Percentiles rank a stretch among this genome's conserved stretches.
Conservation (phyloP, 805 yeast species). For the Wickerhamiella shivajii region DNA sequence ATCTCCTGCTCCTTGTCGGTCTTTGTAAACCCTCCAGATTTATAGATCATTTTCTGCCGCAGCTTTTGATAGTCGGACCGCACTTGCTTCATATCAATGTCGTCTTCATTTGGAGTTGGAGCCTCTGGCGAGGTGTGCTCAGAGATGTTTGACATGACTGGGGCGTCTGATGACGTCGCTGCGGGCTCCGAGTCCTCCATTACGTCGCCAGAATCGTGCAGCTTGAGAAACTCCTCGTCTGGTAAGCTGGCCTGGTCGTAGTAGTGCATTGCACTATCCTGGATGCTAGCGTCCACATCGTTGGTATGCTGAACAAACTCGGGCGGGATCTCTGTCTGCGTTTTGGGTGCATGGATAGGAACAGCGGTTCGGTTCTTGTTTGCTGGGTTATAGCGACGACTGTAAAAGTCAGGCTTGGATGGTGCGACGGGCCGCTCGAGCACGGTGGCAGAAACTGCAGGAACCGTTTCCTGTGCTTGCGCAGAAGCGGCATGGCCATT, state of each 20-base stretch:
- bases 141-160: constrained; percentile 3
- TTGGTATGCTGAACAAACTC: constrained; percentile 8
- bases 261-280: constrained; percentile 11
- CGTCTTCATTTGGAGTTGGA: constrained; percentile 1
- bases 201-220: constrained; percentile 11
- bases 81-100: constrained; percentile 16
- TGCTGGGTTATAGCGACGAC: constrained; percentile 4
- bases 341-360: constrained; percentile 1
- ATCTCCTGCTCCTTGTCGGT: constrained; percentile 38
- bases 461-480: too few species aligned
- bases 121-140: constrained; percentile 3
- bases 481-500: too few species aligned
- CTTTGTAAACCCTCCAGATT: constrained; percentile 34
- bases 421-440: too few species aligned
- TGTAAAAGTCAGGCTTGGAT: constrained; percentile 3
- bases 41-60: constrained; percentile 35
- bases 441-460: too few species aligned
- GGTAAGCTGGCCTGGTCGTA: constrained; percentile 16
- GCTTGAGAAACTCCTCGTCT: constrained; percentile 15
- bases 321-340: constrained; percentile 1
- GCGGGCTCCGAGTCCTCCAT: constrained; percentile 3
- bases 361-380: neutral
- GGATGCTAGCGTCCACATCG: constrained; percentile 9
- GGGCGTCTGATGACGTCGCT: too few species aligned
- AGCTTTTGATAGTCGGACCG: constrained; percentile 41